Evolutionary conservation across 805 yeast species (phyloP), one percentile per base, ranked within the genome.

Genomic region (Wickerhamiella sergipiensis): DNA sequence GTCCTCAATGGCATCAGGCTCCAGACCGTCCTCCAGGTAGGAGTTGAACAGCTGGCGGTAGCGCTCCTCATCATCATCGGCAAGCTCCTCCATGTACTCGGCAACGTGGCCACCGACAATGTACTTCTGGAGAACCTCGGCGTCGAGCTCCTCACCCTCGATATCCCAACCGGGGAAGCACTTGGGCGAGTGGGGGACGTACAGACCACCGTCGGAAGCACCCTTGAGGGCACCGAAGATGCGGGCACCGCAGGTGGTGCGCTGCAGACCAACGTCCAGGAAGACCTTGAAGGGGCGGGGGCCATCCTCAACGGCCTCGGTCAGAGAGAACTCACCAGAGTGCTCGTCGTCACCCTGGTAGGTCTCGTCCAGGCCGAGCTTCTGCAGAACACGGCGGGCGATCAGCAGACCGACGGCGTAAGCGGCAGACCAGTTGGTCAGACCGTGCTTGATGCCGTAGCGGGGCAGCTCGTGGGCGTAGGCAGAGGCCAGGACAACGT

Each of bases 91-190:
- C 96, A 92, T 92, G 92, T 92, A 92, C 81, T 92, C 97, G 70
- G 98, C 83, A 70, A 92, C 89, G 85, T 92, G 98, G 75, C 97
- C 97, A 80, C 95, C 97, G 71, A 90, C 84, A 80, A 92, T 92
- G 95, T 92, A 92, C 77, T 86, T 87, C 87, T 97, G 87, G 74
- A 92, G 82, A 64, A 81, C 75, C 72, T 92, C 98, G 67, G 96
- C 87, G 71, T 92, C 98, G 67, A 92, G 82, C 79, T 92, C 98
- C 80, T 92, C 95, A 67, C 83, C 70, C 80, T 92, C 98, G 68
- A 90, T 86, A 76, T 92, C 98, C 95, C 90, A 92, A 79, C 98
- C 98, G 76, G 98, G 98, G 95, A 89, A 92, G 84, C 98, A 89
- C 82, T 89, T 89, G 71, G 95, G 85, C 66, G 95, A 87, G 89